Percentiles rank a stretch among this genome's conserved stretches.
These are phyloP conservation scores for Diversispora eburnea DNA, from an alignment of 192 early-diverging fungal genomes.

Conservation along the genomic window DNA sequence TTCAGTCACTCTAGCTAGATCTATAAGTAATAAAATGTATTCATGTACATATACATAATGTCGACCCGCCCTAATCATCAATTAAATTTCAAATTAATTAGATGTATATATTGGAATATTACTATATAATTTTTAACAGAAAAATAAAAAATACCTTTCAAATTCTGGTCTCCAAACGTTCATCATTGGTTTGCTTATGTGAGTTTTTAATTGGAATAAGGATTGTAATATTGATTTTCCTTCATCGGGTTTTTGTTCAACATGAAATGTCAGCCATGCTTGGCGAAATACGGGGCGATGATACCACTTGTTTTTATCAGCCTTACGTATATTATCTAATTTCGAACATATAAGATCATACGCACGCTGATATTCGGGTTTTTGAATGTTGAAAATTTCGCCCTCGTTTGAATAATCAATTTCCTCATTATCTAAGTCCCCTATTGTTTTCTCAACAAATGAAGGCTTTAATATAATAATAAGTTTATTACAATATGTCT, in stretches of 20 bases:
- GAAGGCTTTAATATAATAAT: slow-evolving; percentile 2
- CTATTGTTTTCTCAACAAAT: slow-evolving; percentile 27
- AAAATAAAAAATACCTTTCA: slow-evolving; percentile 50
- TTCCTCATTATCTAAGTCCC: slow-evolving; percentile 13
- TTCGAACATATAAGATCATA: slow-evolving; percentile 43
- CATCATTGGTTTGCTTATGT: slow-evolving; percentile 51
- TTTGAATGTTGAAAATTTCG: slow-evolving; percentile 10
- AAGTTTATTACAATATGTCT: background rate
- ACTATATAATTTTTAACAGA: background rate
- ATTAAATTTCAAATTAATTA: background rate
- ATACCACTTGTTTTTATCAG: slow-evolving; percentile 68
- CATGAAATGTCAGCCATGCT: slow-evolving; percentile 59
- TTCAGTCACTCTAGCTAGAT: slow-evolving; percentile 33
- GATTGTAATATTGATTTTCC: slow-evolving; percentile 59
- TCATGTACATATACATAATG: slow-evolving; percentile 73
- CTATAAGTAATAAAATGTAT: slow-evolving; percentile 61
- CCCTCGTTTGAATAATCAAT: slow-evolving; percentile 13
- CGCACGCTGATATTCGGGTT: slow-evolving; percentile 34
- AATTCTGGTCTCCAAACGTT: slow-evolving; percentile 78
- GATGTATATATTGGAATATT: background rate
- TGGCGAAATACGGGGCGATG: slow-evolving; percentile 66
- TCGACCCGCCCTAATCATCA: slow-evolving; percentile 55
- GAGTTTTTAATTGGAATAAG: slow-evolving; percentile 57
- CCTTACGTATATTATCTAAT: slow-evolving; percentile 44
- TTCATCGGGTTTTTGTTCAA: slow-evolving; percentile 50